A percentile compares a stretch with the other conserved stretches of the same genome.
Conservation (phyloP, 2,329 filamentous ascomycete species). For the Lachnellula arida region DNA sequence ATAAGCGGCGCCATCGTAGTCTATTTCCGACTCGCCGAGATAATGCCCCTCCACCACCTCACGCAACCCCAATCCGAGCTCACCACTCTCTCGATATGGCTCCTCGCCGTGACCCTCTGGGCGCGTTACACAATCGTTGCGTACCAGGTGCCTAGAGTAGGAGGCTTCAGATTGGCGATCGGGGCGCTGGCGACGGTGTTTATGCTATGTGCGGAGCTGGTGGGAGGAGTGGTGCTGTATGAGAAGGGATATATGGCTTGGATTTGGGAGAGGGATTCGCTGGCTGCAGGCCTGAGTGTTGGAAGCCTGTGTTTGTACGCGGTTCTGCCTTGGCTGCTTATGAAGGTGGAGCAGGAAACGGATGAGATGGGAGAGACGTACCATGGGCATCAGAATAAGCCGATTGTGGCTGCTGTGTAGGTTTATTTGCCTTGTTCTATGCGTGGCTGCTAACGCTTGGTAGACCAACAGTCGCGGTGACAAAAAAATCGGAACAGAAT, state of each 20-base stretch:
- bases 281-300: slow-evolving; percentile 9
- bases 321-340: slow-evolving; percentile 26
- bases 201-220: slow-evolving; percentile 20
- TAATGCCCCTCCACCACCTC: slow-evolving; percentile 16
- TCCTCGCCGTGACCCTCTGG: slow-evolving; percentile 23
- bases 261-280: slow-evolving; percentile 17
- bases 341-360: slow-evolving; percentile 30
- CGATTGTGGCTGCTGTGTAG: slow-evolving; percentile 17
- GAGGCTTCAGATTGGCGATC: slow-evolving; percentile 30
- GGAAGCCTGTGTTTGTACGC: slow-evolving; percentile 17
- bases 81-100: slow-evolving; percentile 11
- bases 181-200: slow-evolving; percentile 26
- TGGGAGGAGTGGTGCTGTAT: slow-evolving; percentile 18
- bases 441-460: background rate
- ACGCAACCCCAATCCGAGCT: slow-evolving; percentile 16
- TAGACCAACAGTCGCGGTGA: background rate
- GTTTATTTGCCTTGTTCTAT: background rate
- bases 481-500: background rate
- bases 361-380: slow-evolving; percentile 25
- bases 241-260: slow-evolving; percentile 18
- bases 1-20: slow-evolving; percentile 16
- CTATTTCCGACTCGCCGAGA: slow-evolving; percentile 15
- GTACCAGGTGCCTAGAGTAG: slow-evolving; percentile 29
- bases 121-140: slow-evolving; percentile 24
- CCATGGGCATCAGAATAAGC: slow-evolving; percentile 26